Evolutionary conservation across 176 grass and related monocot species (phyloP).

Genomic region (Aegilops sharonensis): DNA sequence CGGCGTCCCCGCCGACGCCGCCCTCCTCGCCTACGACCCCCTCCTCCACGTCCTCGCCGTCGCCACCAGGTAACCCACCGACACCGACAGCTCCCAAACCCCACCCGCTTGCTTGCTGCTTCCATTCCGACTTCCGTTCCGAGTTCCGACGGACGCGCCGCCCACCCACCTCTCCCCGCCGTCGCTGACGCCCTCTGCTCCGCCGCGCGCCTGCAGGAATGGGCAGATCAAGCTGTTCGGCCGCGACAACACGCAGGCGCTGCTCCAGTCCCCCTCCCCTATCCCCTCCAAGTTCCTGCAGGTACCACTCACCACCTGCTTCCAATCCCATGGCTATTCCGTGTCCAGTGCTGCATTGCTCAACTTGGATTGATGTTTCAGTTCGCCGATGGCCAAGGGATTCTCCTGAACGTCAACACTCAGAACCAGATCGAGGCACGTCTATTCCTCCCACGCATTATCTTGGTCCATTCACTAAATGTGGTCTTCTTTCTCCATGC

Average conservation of each 20-base stretch:
- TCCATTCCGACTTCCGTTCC: background rate
- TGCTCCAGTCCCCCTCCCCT: constrained; percentile 63
- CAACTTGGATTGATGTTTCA: constrained; percentile 31
- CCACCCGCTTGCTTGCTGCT: background rate
- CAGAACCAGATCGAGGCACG: constrained; percentile 89
- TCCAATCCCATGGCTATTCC: background rate
- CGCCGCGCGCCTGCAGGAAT: constrained; percentile 46
- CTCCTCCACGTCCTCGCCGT: constrained; percentile 68
- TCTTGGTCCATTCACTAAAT: background rate
- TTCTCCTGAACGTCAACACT: constrained; percentile 73
- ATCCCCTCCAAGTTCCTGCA: constrained; percentile 60
- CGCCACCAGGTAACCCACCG: constrained; percentile 62
- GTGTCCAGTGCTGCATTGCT: background rate
- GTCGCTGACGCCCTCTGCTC: background rate
- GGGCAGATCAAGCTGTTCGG: constrained; percentile 91
- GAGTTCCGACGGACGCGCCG: no score
- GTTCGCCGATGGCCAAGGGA: constrained; percentile 75
- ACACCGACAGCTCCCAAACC: no score
- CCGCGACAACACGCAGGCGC: constrained; percentile 87
- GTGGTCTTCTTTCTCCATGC: background rate
- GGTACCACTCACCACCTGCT: constrained; percentile 20
- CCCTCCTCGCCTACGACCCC: constrained; percentile 71
- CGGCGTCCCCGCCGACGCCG: constrained; percentile 68
- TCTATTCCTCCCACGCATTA: background rate
- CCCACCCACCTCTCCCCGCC: background rate